Conservation (phyloP, 2,329 filamentous ascomycete species). For the Aspergillus sp. region DNA sequence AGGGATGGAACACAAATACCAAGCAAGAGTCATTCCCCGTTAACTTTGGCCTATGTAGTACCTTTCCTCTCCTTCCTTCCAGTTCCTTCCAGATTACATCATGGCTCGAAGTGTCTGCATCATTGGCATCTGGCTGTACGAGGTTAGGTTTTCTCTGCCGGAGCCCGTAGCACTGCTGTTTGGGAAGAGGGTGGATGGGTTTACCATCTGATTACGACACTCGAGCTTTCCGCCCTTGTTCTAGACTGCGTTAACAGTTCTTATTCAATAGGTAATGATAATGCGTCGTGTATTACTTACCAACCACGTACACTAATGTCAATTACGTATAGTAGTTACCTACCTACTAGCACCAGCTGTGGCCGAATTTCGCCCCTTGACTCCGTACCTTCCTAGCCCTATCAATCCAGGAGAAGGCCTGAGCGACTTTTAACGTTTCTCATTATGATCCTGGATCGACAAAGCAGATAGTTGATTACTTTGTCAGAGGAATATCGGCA, state of each 20-base stretch:
- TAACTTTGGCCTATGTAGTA: not conserved
- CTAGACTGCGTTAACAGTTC: not conserved
- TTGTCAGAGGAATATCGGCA: not conserved
- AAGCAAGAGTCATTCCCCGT: not conserved
- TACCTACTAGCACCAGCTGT: too few species aligned
- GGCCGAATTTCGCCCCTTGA: not conserved
- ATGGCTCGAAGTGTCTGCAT: constrained; percentile 14
- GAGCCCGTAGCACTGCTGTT: too few species aligned
- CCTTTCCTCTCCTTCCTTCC: not conserved
- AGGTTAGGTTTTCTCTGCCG: too few species aligned
- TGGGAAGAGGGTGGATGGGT: not conserved
- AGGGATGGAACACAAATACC: constrained; percentile 3
- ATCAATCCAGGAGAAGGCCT: not conserved
- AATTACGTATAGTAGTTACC: too few species aligned
- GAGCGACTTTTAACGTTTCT: not conserved
- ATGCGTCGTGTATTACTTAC: not conserved
- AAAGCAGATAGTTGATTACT: not conserved
- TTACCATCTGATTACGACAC: not conserved
- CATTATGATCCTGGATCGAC: not conserved
- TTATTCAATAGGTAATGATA: not conserved
- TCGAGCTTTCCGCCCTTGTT: not conserved
- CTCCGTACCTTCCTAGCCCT: not conserved
- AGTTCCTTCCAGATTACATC: constrained; percentile 12
- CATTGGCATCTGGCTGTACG: constrained; percentile 5
- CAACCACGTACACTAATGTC: too few species aligned